phyloP scores from a whole-genome alignment of 2,329 filamentous ascomycete genomes.

The Nigrospora oryzae region DNA sequence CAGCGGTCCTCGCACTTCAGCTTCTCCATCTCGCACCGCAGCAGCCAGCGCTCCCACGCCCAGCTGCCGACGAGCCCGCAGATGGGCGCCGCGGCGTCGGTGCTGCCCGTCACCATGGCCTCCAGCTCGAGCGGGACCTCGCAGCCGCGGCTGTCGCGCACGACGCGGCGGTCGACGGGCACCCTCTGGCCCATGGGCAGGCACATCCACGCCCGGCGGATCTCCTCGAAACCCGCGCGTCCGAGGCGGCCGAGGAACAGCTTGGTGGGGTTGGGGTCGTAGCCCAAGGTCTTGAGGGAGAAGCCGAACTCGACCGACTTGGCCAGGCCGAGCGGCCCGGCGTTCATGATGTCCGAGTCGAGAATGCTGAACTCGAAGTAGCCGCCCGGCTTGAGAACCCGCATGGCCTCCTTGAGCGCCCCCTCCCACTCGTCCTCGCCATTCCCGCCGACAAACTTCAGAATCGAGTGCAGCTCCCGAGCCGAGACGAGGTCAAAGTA shows the following conservation, averaged over 20 bases:
- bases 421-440: slow-evolving; percentile 79
- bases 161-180: slow-evolving; percentile 21
- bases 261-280: slow-evolving; percentile 79
- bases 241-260: slow-evolving; percentile 68
- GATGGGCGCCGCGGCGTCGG: slow-evolving; percentile 63
- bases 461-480: slow-evolving; percentile 73
- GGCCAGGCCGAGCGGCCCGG: slow-evolving; percentile 69
- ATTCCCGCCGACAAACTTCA: slow-evolving; percentile 64
- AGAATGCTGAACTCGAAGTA: slow-evolving; percentile 87
- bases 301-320: slow-evolving; percentile 89
- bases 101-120: slow-evolving; percentile 58
- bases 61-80: slow-evolving; percentile 78
- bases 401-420: slow-evolving; percentile 77
- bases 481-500: slow-evolving; percentile 91
- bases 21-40: slow-evolving; percentile 80
- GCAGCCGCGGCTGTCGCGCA: slow-evolving; percentile 22
- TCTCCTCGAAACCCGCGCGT: slow-evolving; percentile 67
- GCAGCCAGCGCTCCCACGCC: slow-evolving; percentile 94
- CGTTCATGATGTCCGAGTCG: slow-evolving; percentile 83
- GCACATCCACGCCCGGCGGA: slow-evolving; percentile 82
- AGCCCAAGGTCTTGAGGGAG: slow-evolving; percentile 79
- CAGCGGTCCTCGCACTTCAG: slow-evolving; percentile 56
- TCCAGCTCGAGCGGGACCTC: slow-evolving; percentile 46
- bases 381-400: slow-evolving; percentile 86
- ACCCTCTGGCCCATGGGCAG: slow-evolving; percentile 66